Base-by-base conservation (phyloP, 2,329 filamentous ascomycete species). In the Calonectria honghensis region DNA sequence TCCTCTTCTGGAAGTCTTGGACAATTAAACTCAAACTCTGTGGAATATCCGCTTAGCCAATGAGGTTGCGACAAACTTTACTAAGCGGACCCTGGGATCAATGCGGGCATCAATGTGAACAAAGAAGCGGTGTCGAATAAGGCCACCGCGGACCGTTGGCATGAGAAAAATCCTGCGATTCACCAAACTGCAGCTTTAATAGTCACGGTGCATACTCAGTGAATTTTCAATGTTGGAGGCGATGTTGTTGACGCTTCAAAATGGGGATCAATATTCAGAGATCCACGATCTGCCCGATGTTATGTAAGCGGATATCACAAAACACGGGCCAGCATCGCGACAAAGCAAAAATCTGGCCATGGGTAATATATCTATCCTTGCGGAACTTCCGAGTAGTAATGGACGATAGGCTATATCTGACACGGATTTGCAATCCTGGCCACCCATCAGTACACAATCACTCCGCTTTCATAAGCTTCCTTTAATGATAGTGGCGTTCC, bases 1-100 rank as follows among this genome's bases (percentile, higher is more conserved):
- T 61, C 35, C 57, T 24, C 9, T 37, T 41, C 20, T 37, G 57
- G 24, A 35, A 37, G 54, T 18, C 54, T 39, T 61, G 54, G 57
- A 3, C 14, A 37, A 27, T 24, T 61, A 27, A 39, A 35, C 57
- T 29, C 24, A 61, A 61, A 61, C 57, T 27, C 24, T 61, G 4
- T 39, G 27, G n/a, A 1, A 54, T 16, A 61, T 29, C 24, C 57
- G 35, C 57, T 61, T 27, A 18, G 57, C 35, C n/a, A 39, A 61
- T 16, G 35, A 48, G 2, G 41, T 6, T 18, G 24, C 13, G n/a
- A 13, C 4, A 48, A 13, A 20, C 20, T 5, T 48, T 11, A 48
- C 45, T 48, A 24, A 48, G 45, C 45, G 20, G 45, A 48, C 4
- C 10, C n/a, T 48, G 9, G 6, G 20, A 24, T 48, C 45, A 24